These are phyloP conservation scores for Hypomontagnella submonticulosa DNA, from an alignment of 495 filamentous ascomycete genomes.

Conservation along the genomic window DNA sequence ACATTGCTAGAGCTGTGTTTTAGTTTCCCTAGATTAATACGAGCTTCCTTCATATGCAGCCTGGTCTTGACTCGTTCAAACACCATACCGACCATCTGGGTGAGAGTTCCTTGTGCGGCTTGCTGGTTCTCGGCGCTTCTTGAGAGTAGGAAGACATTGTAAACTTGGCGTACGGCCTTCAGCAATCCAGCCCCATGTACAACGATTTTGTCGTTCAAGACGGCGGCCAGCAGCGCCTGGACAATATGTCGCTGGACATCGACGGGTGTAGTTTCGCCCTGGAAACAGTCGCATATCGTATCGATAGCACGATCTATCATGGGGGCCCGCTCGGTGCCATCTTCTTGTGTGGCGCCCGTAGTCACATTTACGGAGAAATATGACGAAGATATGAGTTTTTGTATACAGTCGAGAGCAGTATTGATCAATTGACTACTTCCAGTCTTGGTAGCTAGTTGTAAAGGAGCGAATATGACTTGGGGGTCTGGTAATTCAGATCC, in stretches of 20 bases:
- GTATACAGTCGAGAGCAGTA: conserved; percentile 95
- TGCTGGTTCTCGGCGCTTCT: conserved; percentile 93
- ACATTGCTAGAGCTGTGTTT: conserved; percentile 59
- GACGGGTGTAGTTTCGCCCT: conserved; percentile 88
- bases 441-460: conserved; percentile 87
- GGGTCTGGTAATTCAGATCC: conserved; percentile 79
- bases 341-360: conserved; percentile 52
- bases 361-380: conserved; percentile 86
- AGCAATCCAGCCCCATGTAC: conserved; percentile 96
- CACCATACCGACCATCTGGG: conserved; percentile 98
- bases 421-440: conserved; percentile 85
- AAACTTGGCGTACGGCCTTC: conserved; percentile 98
- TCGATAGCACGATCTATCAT: conserved; percentile 98
- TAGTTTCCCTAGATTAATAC: conserved; percentile 62
- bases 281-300: conserved; percentile 99
- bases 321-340: conserved; percentile 62
- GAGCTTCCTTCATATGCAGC: conserved; percentile 84
- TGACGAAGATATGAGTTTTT: conserved; percentile 97
- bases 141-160: conserved; percentile 97
- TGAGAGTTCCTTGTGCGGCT: conserved; percentile 94
- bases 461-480: conserved; percentile 88
- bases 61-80: conserved; percentile 94
- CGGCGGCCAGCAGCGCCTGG: conserved; percentile 93
- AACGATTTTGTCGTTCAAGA: conserved; percentile 97
- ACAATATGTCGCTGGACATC: conserved; percentile 98